A percentile compares a stretch with the other conserved stretches of the same genome.
These are phyloP conservation scores for Russula ochroleuca DNA, from an alignment of 768 basidiomycete genomes.

Conservation along the genomic window DNA sequence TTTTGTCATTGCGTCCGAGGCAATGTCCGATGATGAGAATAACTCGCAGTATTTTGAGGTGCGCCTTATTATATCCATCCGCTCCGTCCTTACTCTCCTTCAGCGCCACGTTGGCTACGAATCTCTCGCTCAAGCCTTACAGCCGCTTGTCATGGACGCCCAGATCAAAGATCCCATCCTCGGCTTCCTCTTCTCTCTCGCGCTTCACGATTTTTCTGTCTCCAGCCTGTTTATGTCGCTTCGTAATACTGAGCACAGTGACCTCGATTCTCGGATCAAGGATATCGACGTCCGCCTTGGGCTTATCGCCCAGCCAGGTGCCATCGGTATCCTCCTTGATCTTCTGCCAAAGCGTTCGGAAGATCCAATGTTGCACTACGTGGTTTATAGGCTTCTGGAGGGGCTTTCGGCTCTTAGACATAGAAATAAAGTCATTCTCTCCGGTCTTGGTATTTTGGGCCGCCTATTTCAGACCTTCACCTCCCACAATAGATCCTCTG, in stretches of 20 bases:
- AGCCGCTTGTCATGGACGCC: conserved; percentile 46
- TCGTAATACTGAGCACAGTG: conserved; percentile 40
- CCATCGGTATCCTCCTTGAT: conserved; percentile 57
- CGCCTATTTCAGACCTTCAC: conserved; percentile 50
- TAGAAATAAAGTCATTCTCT: conserved; percentile 65
- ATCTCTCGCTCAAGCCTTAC: conserved; percentile 56
- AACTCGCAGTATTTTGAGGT: conserved; percentile 70
- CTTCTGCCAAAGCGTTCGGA: conserved; percentile 37
- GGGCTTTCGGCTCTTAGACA: conserved; percentile 56
- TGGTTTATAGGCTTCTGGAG: conserved; percentile 59
- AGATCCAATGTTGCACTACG: conserved; percentile 46
- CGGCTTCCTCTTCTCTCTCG: conserved; percentile 64
- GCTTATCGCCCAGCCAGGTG: conserved; percentile 54
- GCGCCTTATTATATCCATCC: conserved; percentile 29
- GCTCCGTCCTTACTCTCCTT: conserved; percentile 5
- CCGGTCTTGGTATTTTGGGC: conserved; percentile 51
- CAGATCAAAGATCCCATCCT: conserved; percentile 51
- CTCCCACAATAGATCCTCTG: conserved; percentile 28
- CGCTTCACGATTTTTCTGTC: conserved; percentile 59
- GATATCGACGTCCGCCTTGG: conserved; percentile 41
- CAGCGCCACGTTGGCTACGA: conserved; percentile 62
- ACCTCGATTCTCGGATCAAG: conserved; percentile 43
- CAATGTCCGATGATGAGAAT: conserved; percentile 49
- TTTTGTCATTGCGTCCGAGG: conserved; percentile 62
- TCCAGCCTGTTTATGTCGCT: conserved; percentile 51